phyloP scores from a whole-genome alignment of 2,329 filamentous ascomycete genomes.

The Claviceps spartinae region DNA sequence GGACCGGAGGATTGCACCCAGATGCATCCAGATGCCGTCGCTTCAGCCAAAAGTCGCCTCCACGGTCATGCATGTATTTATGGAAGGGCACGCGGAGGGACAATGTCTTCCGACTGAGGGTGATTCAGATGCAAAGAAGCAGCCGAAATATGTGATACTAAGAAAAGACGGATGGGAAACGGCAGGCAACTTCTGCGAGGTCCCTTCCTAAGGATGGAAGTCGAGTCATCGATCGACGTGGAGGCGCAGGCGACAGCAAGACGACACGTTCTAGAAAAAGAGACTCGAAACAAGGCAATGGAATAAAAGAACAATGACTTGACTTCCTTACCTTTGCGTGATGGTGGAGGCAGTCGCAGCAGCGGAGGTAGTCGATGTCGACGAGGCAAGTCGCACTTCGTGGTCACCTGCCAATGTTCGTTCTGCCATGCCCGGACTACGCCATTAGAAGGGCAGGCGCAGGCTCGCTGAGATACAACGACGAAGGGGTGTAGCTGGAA shows the following conservation, averaged over 20 bases:
- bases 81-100: not conserved
- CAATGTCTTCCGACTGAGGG: not conserved
- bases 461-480: slow-evolving; percentile 12
- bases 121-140: not conserved
- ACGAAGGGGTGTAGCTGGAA: not conserved
- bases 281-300: not conserved
- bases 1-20: not conserved
- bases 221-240: slow-evolving; percentile 1
- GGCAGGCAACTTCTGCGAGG: not conserved
- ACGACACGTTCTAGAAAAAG: not conserved
- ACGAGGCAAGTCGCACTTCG: slow-evolving; percentile 39
- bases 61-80: not conserved
- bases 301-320: not conserved
- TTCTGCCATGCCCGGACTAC: slow-evolving; percentile 54
- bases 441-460: slow-evolving; percentile 42
- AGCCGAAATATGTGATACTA: not conserved
- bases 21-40: not conserved
- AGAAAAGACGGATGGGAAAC: not conserved
- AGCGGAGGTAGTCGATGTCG: slow-evolving; percentile 20
- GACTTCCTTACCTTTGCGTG: slow-evolving; percentile 13
- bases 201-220: not conserved
- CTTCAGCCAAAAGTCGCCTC: not conserved
- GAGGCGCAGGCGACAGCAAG: not conserved
- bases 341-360: slow-evolving; percentile 13
- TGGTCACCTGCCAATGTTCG: slow-evolving; percentile 43